phyloP scores from a whole-genome alignment of 805 yeast genomes.

The Millerozyma miso region DNA sequence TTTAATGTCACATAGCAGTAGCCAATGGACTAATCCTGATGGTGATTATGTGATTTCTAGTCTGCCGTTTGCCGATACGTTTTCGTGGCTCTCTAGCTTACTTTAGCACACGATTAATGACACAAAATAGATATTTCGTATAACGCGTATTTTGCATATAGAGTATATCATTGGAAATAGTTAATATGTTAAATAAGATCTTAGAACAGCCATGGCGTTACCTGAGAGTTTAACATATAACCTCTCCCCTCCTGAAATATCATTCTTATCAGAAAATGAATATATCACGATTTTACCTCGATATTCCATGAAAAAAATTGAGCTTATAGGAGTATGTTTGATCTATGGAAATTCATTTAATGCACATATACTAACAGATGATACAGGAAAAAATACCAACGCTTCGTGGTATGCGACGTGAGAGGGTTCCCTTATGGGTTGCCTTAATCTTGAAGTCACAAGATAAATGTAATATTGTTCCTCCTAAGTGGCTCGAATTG shows the following conservation, averaged over 20 bases:
- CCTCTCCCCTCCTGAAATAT: slow-evolving; percentile 73
- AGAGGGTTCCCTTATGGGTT: slow-evolving; percentile 78
- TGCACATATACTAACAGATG: background rate
- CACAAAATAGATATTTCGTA: background rate
- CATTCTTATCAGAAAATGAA: slow-evolving; percentile 82
- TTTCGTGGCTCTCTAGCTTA: slow-evolving; percentile 17
- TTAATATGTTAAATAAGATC: too few species aligned
- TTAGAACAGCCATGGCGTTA: slow-evolving; percentile 48
- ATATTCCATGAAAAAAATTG: slow-evolving; percentile 60
- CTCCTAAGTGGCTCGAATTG: slow-evolving; percentile 78
- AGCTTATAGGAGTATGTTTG: slow-evolving; percentile 55
- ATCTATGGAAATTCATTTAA: background rate
- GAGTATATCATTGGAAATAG: background rate
- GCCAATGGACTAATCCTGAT: slow-evolving; percentile 15
- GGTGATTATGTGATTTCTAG: slow-evolving; percentile 16
- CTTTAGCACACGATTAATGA: background rate
- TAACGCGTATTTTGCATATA: background rate
- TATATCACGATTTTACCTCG: slow-evolving; percentile 72
- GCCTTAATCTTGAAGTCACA: slow-evolving; percentile 82
- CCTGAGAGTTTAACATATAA: slow-evolving; percentile 52
- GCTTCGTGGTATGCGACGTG: slow-evolving; percentile 63
- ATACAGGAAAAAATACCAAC: slow-evolving; percentile 48
- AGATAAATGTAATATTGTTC: slow-evolving; percentile 76
- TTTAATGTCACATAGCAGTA: slow-evolving; percentile 12
- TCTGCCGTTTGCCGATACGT: slow-evolving; percentile 14